Base-by-base conservation (phyloP, 805 yeast species). In the Lipomyces oligophaga region DNA sequence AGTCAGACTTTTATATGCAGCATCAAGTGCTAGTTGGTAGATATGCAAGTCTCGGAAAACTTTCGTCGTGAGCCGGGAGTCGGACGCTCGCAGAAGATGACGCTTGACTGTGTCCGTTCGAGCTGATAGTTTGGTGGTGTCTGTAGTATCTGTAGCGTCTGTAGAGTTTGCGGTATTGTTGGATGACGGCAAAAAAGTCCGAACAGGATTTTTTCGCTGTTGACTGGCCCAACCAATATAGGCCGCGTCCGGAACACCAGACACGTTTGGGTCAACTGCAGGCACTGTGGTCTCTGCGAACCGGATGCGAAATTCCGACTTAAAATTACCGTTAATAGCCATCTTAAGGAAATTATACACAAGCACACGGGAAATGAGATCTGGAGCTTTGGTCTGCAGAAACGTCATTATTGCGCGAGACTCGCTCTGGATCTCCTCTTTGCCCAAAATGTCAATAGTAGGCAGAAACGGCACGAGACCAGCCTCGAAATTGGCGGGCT, bases 331-430 rank as follows among this genome's bases (percentile, higher is more conserved):
- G 62, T 80, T 13, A 74, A 81, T 2, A 79, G 86, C 58, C 85
- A 85, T 60, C 44, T 72, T 72, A 54, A 85, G 62, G 56, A 71
- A 81, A 4, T 80, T 67, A 28, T 77, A 74, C 13, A 80, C 67
- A 5, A 71, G 61, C 20, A 71, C 68, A 1, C 57, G 58, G 25
- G 67, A 71, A 8, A 83, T 64, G 22, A 68, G 64, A 0, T 64
- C 57, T 0, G 81, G 81, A 36, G 67, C 63, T 27, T 63, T 60
- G 18, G 74, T 62, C 20, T 78, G 49, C 11, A 78, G 67, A 57
- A 73, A 79, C 1, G 75, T 73, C 80, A 94, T 78, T 4, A 90
- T 47, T 0, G 97, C 97, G 49, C 78, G 73, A 0, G 90, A 78
- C 64, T 90, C 97, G 0, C 82, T 80, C 34, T 83, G 44, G 1